Conservation (phyloP, 2,329 filamentous ascomycete species). For the Trichoderma aggressivum region DNA sequence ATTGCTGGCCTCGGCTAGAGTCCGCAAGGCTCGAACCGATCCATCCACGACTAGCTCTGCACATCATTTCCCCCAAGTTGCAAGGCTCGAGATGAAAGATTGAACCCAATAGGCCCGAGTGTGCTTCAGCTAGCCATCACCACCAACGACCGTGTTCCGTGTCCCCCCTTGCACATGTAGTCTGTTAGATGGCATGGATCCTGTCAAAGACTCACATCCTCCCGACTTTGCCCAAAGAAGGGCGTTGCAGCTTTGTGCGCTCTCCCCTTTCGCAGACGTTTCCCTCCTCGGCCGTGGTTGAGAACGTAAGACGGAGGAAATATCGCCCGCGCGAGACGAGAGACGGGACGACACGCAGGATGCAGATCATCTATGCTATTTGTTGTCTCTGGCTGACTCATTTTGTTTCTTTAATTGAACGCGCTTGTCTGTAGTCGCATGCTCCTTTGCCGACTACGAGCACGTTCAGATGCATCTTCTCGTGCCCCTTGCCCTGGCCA, state of each 20-base stretch:
- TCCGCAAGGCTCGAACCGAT: neutral
- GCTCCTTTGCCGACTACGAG: neutral
- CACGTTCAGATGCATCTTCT: neutral
- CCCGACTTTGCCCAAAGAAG: neutral
- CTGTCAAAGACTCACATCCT: neutral
- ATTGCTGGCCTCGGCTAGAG: neutral
- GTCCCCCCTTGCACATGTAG: neutral
- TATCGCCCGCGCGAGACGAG: neutral
- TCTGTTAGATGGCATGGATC: neutral
- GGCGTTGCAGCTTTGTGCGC: neutral
- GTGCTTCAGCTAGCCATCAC: neutral
- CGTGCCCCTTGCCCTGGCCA: neutral
- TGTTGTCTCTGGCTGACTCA: neutral
- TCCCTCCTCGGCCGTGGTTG: neutral
- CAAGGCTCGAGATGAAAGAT: neutral
- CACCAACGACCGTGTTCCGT: neutral
- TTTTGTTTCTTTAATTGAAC: neutral
- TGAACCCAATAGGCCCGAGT: neutral
- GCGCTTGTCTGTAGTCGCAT: neutral
- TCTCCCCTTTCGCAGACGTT: neutral
- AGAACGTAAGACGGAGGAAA: slow-evolving; percentile 13
- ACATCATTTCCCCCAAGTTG: neutral
- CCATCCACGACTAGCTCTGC: neutral
- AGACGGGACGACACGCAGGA: neutral
- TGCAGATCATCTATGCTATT: neutral